phyloP scores from a whole-genome alignment of 202 grass and related monocot species.

The Schoenoplectus tabernaemontani region DNA sequence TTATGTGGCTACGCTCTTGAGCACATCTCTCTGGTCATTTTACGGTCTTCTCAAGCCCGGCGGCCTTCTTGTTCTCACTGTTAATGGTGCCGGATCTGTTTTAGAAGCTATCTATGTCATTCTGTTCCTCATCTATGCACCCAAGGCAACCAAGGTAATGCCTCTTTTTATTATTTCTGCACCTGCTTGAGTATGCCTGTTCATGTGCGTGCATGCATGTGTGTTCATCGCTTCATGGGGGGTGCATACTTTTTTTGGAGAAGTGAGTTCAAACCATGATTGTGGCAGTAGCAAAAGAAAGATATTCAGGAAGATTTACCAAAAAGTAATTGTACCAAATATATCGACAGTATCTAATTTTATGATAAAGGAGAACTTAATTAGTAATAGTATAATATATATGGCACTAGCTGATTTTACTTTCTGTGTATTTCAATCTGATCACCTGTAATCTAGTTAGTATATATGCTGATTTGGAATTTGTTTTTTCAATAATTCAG shows the following conservation, averaged over 20 bases:
- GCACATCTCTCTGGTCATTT: conserved; percentile 77
- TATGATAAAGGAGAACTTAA: no score
- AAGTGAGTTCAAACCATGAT: not conserved
- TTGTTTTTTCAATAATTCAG: conserved; percentile 24
- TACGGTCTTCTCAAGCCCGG: conserved; percentile 76
- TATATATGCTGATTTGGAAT: not conserved
- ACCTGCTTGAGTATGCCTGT: no score
- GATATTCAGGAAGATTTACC: not conserved
- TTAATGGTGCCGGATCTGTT: conserved; percentile 46
- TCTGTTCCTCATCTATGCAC: conserved; percentile 55
- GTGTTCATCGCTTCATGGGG: no score
- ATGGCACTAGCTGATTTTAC: not conserved
- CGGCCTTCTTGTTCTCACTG: conserved; percentile 70
- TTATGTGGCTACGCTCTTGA: conserved; percentile 62
- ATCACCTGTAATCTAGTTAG: not conserved
- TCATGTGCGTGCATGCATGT: not conserved
- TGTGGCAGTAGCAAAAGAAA: not conserved
- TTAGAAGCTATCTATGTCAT: conserved; percentile 52
- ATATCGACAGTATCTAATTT: no score
- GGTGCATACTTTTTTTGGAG: not conserved
- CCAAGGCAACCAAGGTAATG: conserved; percentile 39
- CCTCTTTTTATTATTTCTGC: not conserved
- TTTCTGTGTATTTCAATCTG: not conserved
- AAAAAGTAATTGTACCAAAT: no score
- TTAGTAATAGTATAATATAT: no score